Evolutionary conservation across 208 protist genomes (phyloP), one percentile per base, ranked within the genome.

Genomic region (Wallacemonas sp.): DNA sequence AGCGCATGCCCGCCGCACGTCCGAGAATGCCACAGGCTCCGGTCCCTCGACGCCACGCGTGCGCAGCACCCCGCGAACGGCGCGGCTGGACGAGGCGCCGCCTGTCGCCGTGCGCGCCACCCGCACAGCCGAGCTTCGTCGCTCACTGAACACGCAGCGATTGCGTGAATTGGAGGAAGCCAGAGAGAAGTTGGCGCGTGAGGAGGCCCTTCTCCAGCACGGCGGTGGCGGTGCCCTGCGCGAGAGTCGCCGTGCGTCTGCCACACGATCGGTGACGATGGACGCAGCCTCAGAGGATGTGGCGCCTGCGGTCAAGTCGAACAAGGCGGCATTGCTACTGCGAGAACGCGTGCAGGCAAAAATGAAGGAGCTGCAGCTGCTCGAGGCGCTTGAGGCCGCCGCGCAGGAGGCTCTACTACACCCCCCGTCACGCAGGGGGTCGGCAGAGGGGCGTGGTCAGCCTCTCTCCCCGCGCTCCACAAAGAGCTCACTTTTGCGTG

Each of bases 321-420:
- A 66, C 1, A 78, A 66, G 54, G 72, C 72, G 12, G 55, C 62
- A 2, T 42, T 64, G 13, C 62, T 78, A 8, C 66, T 69, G 1
- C 66, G 71, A 15, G 29, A 70, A 26, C 46, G 55, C 12, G 12
- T 66, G 24, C 50, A 64, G 62, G 54, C 45, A n/a, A 42, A 44
- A 39, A 26, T 64, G 58, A 30, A 53, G 42, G 58, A 37, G 22
- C n/a, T 52, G 58, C 41, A 50, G 58, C 37, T 26, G 15, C 22
- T 29, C 17, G 24, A 64, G 22, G 41, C 46, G 9, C 0, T 54
- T 6, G 46, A 54, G 46, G 46, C 46, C 12, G 46, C 46, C 9
- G 46, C 46, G 19, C 46, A 54, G 27, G 46, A 54, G 27, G 46
- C 46, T 19, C 12, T 54, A 24, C 46, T 54, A 15, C 46, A 54